Percentiles rank a stretch among this genome's conserved stretches.
Conservation (phyloP, 768 basidiomycete genomes). For the Suillus bovinus region DNA sequence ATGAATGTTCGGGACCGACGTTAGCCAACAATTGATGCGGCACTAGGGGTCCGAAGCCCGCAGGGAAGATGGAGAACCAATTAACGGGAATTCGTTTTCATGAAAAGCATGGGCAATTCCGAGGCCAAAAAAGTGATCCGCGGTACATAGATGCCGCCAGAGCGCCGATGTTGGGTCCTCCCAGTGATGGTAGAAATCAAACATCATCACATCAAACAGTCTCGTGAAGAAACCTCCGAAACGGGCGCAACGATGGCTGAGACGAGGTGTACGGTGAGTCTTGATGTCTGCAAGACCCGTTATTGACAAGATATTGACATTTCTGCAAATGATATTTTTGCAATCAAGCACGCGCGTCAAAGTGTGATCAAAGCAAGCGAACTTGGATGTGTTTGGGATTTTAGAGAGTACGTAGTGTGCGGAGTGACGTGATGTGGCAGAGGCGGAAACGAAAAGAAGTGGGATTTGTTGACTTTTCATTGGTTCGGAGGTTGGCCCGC, state of each 20-base stretch:
- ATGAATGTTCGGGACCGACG: background rate
- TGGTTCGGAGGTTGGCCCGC: background rate
- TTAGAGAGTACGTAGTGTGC: background rate
- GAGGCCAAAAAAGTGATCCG: background rate
- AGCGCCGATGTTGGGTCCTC: too few species aligned
- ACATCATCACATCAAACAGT: background rate
- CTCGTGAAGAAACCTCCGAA: background rate
- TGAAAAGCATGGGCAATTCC: background rate
- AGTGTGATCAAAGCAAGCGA: background rate
- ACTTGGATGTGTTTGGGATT: background rate
- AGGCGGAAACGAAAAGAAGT: constrained; percentile 1
- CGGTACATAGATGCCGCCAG: background rate
- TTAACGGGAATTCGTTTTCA: background rate
- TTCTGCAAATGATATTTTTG: background rate
- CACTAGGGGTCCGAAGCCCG: background rate
- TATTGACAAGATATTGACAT: background rate
- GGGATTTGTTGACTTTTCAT: background rate
- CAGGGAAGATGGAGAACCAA: background rate
- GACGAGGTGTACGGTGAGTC: background rate
- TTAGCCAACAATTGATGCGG: background rate
- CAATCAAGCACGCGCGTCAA: background rate
- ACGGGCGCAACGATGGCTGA: background rate
- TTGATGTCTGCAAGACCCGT: background rate
- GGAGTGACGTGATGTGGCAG: background rate
- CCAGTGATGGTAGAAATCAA: background rate